These are phyloP conservation scores for Millerago galiae DNA, from an alignment of 805 yeast genomes.

Conservation along the genomic window DNA sequence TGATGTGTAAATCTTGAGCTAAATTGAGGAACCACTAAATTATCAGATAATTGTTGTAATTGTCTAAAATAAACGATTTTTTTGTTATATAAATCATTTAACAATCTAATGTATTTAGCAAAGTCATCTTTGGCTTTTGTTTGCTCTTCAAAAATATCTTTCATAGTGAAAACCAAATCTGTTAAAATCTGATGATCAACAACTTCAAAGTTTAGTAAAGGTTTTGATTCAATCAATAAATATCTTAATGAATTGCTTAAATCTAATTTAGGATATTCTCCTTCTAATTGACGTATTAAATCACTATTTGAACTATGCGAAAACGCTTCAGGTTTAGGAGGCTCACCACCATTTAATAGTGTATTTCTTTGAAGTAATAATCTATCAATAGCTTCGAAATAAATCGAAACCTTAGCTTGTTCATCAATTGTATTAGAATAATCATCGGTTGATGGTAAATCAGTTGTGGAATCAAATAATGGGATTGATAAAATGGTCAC, in stretches of 20 bases:
- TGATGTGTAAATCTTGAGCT: no score
- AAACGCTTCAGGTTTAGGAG: background rate
- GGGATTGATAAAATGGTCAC: constrained; percentile 37
- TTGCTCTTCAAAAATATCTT: constrained; percentile 27
- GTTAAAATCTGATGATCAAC: constrained; percentile 7
- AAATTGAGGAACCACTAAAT: constrained; percentile 33
- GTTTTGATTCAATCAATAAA: constrained; percentile 13
- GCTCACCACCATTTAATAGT: constrained; percentile 24
- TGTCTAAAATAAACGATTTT: constrained; percentile 78
- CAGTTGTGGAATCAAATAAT: constrained; percentile 41
- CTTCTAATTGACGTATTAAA: constrained; percentile 13
- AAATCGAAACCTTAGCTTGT: constrained; percentile 64
- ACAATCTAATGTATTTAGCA: constrained; percentile 40
- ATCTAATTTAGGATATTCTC: constrained; percentile 6
- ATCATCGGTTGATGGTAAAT: constrained; percentile 46
- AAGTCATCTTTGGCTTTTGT: constrained; percentile 22
- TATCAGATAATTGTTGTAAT: constrained; percentile 81
- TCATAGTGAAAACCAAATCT: constrained; percentile 15
- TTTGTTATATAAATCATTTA: constrained; percentile 68
- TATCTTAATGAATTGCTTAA: constrained; percentile 7
- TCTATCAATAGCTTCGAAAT: constrained; percentile 48
- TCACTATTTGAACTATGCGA: background rate
- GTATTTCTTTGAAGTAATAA: constrained; percentile 39
- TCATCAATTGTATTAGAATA: constrained; percentile 67
- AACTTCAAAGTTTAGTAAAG: constrained; percentile 1